phyloP scores from a whole-genome alignment of 495 filamentous ascomycete species.

The Aspergillus avenaceus region DNA sequence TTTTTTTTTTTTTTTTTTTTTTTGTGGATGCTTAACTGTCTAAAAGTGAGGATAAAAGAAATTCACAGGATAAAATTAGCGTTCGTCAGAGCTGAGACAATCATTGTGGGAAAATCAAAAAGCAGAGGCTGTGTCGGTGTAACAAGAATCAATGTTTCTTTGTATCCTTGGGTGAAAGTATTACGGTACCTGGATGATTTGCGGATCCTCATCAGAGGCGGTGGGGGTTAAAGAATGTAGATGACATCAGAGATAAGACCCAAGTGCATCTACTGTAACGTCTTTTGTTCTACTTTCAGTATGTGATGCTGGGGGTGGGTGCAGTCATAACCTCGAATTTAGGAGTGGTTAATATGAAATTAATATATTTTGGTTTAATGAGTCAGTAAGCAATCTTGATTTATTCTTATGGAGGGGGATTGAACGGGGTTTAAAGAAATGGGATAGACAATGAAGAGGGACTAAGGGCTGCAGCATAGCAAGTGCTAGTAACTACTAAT shows the following conservation, averaged over 20 bases:
- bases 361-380: too few species aligned
- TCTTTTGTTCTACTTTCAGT: too few species aligned
- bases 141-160: neutral
- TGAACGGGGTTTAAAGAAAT: neutral
- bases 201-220: neutral
- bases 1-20: neutral
- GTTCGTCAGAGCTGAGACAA: neutral
- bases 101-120: neutral
- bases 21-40: neutral
- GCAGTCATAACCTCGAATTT: too few species aligned
- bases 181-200: neutral
- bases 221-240: neutral
- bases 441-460: too few species aligned
- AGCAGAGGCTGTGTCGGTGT: neutral
- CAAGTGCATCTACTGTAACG: too few species aligned
- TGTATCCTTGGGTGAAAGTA: too few species aligned
- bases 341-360: too few species aligned
- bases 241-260: neutral
- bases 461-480: neutral
- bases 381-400: too few species aligned
- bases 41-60: neutral
- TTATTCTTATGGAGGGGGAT: neutral
- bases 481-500: neutral
- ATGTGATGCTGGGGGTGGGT: too few species aligned
- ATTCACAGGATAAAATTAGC: neutral